phyloP scores from a whole-genome alignment of 2,329 filamentous ascomycete genomes.

The Ceratocystis cubensis region DNA sequence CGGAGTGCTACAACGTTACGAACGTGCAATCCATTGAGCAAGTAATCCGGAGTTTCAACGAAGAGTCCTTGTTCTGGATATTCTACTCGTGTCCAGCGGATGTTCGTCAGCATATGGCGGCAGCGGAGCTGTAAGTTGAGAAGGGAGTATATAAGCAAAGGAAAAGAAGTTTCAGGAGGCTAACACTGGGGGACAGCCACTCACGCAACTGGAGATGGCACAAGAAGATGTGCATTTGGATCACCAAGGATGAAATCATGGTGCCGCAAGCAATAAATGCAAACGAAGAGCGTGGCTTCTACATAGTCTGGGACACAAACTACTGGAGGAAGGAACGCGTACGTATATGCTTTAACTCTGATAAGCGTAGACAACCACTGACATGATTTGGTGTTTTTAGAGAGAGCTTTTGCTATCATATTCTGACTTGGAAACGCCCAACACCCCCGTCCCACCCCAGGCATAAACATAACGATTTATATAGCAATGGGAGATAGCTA shows the following conservation, averaged over 20 bases:
- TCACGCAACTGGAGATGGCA: slow-evolving; percentile 57
- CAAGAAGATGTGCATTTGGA: slow-evolving; percentile 52
- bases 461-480: not conserved
- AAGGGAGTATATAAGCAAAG: slow-evolving; percentile 15
- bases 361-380: not conserved
- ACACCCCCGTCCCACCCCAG: slow-evolving; percentile 22
- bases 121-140: slow-evolving; percentile 46
- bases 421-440: slow-evolving; percentile 43
- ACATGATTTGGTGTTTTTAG: slow-evolving; percentile 1
- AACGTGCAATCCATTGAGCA: slow-evolving; percentile 53
- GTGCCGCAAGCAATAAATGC: slow-evolving; percentile 46
- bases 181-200: slow-evolving; percentile 33
- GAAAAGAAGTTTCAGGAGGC: not conserved
- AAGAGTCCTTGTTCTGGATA: slow-evolving; percentile 57
- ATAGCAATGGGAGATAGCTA: not conserved
- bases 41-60: slow-evolving; percentile 54
- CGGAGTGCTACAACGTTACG: slow-evolving; percentile 54
- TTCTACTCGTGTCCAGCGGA: slow-evolving; percentile 56
- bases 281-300: slow-evolving; percentile 51
- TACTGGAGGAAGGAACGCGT: slow-evolving; percentile 52
- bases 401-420: slow-evolving; percentile 32
- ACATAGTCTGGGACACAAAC: slow-evolving; percentile 52
- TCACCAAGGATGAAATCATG: slow-evolving; percentile 56
- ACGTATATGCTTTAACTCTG: slow-evolving; percentile 27
- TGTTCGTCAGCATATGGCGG: slow-evolving; percentile 50